These are phyloP conservation scores for Quercus phellos DNA, from an alignment of 331 rosid species.

Conservation along the genomic window DNA sequence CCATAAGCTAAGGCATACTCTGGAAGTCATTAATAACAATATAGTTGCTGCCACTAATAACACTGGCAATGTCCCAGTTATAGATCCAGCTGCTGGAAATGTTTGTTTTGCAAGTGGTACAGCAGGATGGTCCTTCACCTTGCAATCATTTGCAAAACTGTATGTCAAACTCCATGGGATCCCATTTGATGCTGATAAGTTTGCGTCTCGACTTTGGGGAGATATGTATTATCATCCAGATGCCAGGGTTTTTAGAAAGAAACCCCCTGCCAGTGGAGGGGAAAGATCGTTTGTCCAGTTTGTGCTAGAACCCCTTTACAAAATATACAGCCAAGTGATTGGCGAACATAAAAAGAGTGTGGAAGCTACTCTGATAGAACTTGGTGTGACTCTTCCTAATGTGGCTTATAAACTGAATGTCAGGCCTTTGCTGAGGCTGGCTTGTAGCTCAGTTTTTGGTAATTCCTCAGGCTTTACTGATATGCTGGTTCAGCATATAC, in stretches of 20 bases:
- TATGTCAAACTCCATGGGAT: conserved; percentile 87
- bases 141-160: conserved; percentile 85
- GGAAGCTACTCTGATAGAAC: conserved; percentile 89
- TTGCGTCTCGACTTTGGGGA: conserved; percentile 95
- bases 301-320: conserved; percentile 88
- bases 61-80: conserved; percentile 83
- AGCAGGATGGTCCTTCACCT: conserved; percentile 96
- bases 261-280: conserved; percentile 84
- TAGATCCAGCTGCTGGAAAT: conserved; percentile 94
- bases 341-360: conserved; percentile 98
- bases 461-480: conserved; percentile 82
- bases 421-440: conserved; percentile 90
- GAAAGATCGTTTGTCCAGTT: conserved; percentile 97
- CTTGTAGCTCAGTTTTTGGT: conserved; percentile 96
- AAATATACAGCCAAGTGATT: conserved; percentile 91
- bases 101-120: conserved; percentile 94
- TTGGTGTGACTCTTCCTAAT: conserved; percentile 92
- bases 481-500: conserved; percentile 89
- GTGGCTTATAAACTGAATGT: conserved; percentile 92
- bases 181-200: conserved; percentile 65
- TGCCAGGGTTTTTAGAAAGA: conserved; percentile 68
- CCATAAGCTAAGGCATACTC: conserved; percentile 82
- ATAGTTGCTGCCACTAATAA: conserved; percentile 82
- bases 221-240: conserved; percentile 80
- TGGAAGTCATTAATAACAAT: conserved; percentile 82